Percentiles rank a stretch among this genome's conserved stretches.
phyloP scores from a whole-genome alignment of 2,329 filamentous ascomycete genomes.

The Microcera coccophila region DNA sequence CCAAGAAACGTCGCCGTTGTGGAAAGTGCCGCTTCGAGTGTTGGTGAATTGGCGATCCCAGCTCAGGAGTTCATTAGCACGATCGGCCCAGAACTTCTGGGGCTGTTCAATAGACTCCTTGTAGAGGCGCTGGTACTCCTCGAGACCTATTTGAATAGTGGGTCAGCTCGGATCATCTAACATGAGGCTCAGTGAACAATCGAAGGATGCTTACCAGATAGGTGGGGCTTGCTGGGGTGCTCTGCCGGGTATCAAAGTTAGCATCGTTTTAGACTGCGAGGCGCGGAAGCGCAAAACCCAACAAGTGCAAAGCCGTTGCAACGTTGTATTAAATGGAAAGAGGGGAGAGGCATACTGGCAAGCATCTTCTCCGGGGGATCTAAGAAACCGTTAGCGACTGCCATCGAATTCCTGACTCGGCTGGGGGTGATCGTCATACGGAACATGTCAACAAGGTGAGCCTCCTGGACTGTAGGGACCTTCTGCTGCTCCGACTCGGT shows the following conservation, averaged over 20 bases:
- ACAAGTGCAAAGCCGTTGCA: slow-evolving; percentile 3
- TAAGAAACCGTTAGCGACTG: slow-evolving; percentile 30
- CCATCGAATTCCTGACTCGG: too few relatives aligned
- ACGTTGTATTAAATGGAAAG: slow-evolving; percentile 9
- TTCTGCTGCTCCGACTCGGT: slow-evolving; percentile 28
- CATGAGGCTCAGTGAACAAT: slow-evolving; percentile 24
- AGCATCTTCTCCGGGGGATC: slow-evolving; percentile 65
- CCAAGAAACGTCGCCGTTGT: slow-evolving; percentile 83
- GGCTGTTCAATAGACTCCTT: slow-evolving; percentile 87
- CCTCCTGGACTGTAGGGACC: slow-evolving; percentile 65
- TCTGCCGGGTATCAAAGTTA: slow-evolving; percentile 47
- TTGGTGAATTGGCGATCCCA: slow-evolving; percentile 94
- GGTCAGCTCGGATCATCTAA: slow-evolving; percentile 15
- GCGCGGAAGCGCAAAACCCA: slow-evolving; percentile 7
- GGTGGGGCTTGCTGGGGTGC: slow-evolving; percentile 66
- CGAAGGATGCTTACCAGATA: slow-evolving; percentile 51
- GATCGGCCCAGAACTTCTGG: slow-evolving; percentile 81
- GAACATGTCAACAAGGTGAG: slow-evolving; percentile 71
- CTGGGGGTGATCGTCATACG: slow-evolving; percentile 44
- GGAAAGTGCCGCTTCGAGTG: slow-evolving; percentile 71
- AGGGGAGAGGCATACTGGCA: slow-evolving; percentile 53
- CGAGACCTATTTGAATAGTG: slow-evolving; percentile 45
- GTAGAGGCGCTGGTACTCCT: slow-evolving; percentile 66
- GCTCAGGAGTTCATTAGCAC: slow-evolving; percentile 82
- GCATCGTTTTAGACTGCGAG: slow-evolving; percentile 19